Conservation (phyloP, 2,329 filamentous ascomycete species). For the Beauveria pseudobassiana region DNA sequence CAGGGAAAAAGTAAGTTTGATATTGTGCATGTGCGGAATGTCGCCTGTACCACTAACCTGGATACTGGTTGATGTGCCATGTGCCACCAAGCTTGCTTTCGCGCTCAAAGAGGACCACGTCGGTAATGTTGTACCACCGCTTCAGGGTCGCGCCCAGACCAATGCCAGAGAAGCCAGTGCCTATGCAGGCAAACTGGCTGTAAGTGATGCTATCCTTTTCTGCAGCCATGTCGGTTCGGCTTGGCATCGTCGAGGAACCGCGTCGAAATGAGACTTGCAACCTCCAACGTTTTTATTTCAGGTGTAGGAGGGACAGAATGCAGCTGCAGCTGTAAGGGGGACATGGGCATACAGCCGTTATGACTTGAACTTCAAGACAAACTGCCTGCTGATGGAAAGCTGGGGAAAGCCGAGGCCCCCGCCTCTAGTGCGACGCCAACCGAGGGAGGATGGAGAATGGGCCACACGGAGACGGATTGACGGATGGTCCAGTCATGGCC, state of each 20-base stretch:
- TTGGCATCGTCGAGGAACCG: background rate
- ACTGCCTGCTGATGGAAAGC: background rate
- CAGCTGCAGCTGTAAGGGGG: background rate
- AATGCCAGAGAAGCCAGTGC: constrained; percentile 55
- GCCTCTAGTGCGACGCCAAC: background rate
- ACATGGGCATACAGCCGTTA: background rate
- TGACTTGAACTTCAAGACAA: background rate
- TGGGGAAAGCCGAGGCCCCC: constrained; percentile 5
- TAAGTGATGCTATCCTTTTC: constrained; percentile 17
- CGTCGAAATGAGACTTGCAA: background rate
- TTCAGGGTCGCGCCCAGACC: constrained; percentile 53
- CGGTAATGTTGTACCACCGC: constrained; percentile 47
- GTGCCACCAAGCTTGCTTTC: constrained; percentile 53
- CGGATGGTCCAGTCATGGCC: background rate
- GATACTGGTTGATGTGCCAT: constrained; percentile 58
- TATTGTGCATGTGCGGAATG: too few species aligned
- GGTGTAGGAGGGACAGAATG: background rate
- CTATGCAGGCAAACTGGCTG: constrained; percentile 40
- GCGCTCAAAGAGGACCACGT: constrained; percentile 54
- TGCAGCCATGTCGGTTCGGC: background rate
- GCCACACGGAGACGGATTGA: background rate
- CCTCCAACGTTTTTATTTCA: background rate
- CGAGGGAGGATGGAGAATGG: background rate
- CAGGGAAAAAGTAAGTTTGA: background rate
- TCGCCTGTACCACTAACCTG: constrained; percentile 27